phyloP scores from a whole-genome alignment of 2,329 filamentous ascomycete species.

The Aspergillus arachidicola region DNA sequence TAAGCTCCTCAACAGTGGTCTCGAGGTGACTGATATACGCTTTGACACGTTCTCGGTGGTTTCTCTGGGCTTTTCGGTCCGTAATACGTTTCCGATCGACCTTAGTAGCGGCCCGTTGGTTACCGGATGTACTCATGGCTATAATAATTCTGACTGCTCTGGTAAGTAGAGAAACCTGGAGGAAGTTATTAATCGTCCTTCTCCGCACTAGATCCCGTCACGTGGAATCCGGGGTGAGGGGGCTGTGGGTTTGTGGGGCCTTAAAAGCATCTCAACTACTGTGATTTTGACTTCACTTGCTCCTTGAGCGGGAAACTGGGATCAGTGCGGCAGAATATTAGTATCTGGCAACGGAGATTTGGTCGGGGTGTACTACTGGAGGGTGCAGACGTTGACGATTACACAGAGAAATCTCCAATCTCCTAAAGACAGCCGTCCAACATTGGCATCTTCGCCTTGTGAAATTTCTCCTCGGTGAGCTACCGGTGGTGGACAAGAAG shows the following conservation, averaged over 20 bases:
- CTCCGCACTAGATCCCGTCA: not conserved
- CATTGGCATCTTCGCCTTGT: no score
- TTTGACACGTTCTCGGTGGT: slow-evolving; percentile 17
- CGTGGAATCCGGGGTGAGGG: not conserved
- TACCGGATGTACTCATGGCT: not conserved
- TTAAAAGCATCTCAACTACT: not conserved
- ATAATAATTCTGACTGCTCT: not conserved
- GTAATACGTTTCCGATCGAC: slow-evolving; percentile 16
- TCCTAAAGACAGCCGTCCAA: no score
- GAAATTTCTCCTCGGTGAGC: no score
- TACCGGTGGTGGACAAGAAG: no score
- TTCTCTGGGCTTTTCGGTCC: slow-evolving; percentile 16
- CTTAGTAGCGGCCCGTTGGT: not conserved
- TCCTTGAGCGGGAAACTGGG: not conserved
- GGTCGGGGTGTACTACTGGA: no score
- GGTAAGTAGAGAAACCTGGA: not conserved
- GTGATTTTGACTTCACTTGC: not conserved
- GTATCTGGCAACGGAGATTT: no score
- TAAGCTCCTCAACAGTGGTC: not conserved
- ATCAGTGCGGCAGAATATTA: no score
- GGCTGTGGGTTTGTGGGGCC: no score
- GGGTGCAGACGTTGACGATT: no score
- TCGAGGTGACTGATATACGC: slow-evolving; percentile 14
- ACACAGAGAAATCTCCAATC: no score
- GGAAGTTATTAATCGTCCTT: not conserved